Conservation (phyloP, 1,284 basidiomycete species). For the Fomitopsis schrenkii region DNA sequence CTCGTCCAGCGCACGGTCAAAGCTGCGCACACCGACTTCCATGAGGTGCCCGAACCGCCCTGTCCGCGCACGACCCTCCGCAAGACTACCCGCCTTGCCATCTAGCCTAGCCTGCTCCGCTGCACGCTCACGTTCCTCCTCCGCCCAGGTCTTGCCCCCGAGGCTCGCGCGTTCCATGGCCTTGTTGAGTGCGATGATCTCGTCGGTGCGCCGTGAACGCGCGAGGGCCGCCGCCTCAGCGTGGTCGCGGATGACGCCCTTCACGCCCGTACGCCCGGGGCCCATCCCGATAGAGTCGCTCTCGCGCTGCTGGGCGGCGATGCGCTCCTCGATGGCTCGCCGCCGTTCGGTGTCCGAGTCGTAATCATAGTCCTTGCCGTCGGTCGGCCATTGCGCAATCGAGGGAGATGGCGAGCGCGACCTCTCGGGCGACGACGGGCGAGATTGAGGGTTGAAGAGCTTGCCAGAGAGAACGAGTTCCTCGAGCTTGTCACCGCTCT, state of each 20-base stretch:
- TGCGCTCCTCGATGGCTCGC: constrained; percentile 21
- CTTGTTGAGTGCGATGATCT: constrained; percentile 45
- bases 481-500: constrained; percentile 44
- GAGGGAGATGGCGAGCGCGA: constrained; percentile 48
- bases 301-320: constrained; percentile 21
- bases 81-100: constrained; percentile 32
- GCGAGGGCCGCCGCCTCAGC: constrained; percentile 59
- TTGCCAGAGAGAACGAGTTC: constrained; percentile 75
- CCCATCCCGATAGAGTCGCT: constrained; percentile 72
- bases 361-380: constrained; percentile 39
- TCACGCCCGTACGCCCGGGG: constrained; percentile 78
- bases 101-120: constrained; percentile 23
- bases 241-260: constrained; percentile 77
- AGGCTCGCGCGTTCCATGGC: constrained; percentile 60
- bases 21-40: constrained; percentile 75
- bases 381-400: constrained; percentile 25
- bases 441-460: constrained; percentile 52
- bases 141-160: constrained; percentile 63
- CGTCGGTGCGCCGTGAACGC: constrained; percentile 42
- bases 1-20: constrained; percentile 76
- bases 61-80: constrained; percentile 38
- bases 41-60: constrained; percentile 76
- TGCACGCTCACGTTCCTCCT: constrained; percentile 62
- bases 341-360: constrained; percentile 40
- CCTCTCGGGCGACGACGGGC: constrained; percentile 42